Base-by-base conservation (phyloP, 1,139 yeast genomes). In the Yamadazyma oceani region DNA sequence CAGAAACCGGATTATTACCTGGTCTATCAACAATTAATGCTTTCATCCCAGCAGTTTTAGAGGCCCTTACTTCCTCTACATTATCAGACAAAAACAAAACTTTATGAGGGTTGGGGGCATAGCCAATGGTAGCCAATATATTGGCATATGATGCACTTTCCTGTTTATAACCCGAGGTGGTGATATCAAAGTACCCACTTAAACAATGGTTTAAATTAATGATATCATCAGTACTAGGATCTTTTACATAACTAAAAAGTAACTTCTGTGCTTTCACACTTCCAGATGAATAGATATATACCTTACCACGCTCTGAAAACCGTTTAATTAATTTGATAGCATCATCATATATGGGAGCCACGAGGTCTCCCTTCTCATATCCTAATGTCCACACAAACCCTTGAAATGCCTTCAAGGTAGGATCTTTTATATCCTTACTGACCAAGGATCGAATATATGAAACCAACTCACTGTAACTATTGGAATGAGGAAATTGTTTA, bases 221-320 rank as follows among this genome's bases (percentile, higher is more conserved):
- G 6, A 59, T 52, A 0, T 42, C 46, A 10, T 54, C 46, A 3
- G 38, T 41, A 25, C 42, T 12, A 9, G 34, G 27, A 3, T 53
- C 62, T 32, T 64, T 60, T 5, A 85, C 90, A 55, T 86, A 76
- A 0, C 71, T 72, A 54, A 90, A 87, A 41, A 90, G 65, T 42
- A 89, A 64, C 45, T 82, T 82, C 53, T 90, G 97, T 0, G 97
- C 97, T 40, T 80, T 75, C 24, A 90, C 79, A 36, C 94, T 83
- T 1, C 97, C 97, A n/a, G 95, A 85, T 0, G 97, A 88, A 60
- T 90, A 90, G 14, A 90, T 88, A 55, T 73, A 86, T 0, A 87
- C 66, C 5, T 64, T 62, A 8, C 47, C 48, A 5, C 42, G 34
- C 2, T 36, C 13, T 1, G 58, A 41, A 66, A 75, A 70, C 2